These are phyloP conservation scores for Dionaea muscipula DNA, from an alignment of 179 eudicot genomes.

Conservation along the genomic window DNA sequence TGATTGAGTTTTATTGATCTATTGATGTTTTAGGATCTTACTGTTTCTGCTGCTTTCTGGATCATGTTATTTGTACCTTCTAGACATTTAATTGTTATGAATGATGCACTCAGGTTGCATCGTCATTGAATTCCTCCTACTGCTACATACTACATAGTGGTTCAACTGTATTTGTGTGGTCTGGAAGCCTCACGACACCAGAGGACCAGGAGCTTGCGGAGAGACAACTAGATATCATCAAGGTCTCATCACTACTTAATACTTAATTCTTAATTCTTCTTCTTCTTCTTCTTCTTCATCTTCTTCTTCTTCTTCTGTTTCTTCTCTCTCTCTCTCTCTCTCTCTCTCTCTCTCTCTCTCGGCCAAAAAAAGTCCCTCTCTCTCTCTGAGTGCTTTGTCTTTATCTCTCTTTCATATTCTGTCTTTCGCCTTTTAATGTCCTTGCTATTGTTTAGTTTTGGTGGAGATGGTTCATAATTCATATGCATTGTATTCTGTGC, in stretches of 20 bases:
- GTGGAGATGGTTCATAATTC: neutral
- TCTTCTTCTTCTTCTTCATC: no score
- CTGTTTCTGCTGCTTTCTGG: no score
- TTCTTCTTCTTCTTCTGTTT: no score
- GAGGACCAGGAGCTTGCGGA: slow-evolving; percentile 83
- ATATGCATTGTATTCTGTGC: neutral
- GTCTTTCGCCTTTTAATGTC: no score
- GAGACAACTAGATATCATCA: slow-evolving; percentile 78
- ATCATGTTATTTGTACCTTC: no score
- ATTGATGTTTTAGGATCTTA: no score
- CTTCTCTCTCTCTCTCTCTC: neutral
- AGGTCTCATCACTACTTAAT: neutral
- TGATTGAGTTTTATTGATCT: no score
- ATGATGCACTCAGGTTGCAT: slow-evolving; percentile 67
- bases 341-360: neutral
- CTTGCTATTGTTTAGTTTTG: neutral
- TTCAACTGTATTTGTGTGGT: slow-evolving; percentile 66
- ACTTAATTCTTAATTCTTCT: no score
- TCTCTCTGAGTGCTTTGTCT: no score
- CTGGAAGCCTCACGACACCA: slow-evolving; percentile 55
- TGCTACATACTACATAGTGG: slow-evolving; percentile 86
- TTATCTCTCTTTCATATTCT: no score
- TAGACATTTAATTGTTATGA: no score
- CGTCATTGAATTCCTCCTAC: slow-evolving; percentile 82
- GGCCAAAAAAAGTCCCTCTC: no score